Evolutionary conservation across 2,329 filamentous ascomycete species (phyloP).

Genomic region (Byssochlamys sp.): DNA sequence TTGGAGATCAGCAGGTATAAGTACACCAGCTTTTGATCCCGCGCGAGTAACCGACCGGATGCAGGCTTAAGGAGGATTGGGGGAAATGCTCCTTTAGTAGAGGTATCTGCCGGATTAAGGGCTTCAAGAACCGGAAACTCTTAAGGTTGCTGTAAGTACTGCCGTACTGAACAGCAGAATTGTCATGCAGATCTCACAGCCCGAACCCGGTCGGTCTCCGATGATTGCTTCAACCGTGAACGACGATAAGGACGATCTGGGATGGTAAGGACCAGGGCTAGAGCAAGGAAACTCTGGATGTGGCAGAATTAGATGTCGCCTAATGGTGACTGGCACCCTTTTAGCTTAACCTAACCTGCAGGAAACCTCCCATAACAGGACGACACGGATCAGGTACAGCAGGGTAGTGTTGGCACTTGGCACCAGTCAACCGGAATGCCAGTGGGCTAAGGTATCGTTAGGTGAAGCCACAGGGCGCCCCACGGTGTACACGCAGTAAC

Average conservation of each 20-base stretch:
- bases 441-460: background rate
- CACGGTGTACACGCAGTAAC: background rate
- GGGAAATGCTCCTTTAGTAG: background rate
- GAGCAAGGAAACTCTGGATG: background rate
- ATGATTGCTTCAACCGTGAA: background rate
- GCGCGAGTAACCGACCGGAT: background rate
- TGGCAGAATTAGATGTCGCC: background rate
- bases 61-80: background rate
- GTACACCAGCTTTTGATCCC: background rate
- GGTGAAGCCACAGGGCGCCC: background rate
- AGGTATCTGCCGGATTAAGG: background rate
- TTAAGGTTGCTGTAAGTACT: background rate
- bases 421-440: background rate
- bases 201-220: background rate
- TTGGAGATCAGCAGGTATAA: background rate
- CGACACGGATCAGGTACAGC: background rate
- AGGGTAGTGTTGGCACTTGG: background rate
- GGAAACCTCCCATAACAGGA: background rate
- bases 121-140: background rate
- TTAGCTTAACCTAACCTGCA: background rate
- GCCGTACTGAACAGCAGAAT: background rate
- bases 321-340: background rate
- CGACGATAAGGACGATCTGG: background rate
- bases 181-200: background rate
- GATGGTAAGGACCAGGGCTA: background rate